Conservation (phyloP, 2,329 filamentous ascomycete species). For the Fusarium duplospermum region DNA sequence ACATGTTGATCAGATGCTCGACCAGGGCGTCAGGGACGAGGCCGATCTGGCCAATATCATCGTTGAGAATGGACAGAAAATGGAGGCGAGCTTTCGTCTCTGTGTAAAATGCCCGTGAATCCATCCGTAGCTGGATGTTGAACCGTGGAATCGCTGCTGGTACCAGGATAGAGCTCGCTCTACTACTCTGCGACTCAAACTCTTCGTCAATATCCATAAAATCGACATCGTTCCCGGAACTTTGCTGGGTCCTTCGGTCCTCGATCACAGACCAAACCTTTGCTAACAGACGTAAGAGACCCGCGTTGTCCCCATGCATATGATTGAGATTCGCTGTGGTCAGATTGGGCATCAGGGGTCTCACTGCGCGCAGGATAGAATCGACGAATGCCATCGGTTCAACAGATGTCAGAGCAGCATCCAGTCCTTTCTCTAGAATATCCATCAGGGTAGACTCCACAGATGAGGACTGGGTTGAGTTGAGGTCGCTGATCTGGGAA, state of each 20-base stretch:
- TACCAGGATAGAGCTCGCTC: slow-evolving; percentile 53
- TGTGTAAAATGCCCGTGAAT: slow-evolving; percentile 59
- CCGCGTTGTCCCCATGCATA: slow-evolving; percentile 53
- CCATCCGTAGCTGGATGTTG: slow-evolving; percentile 55
- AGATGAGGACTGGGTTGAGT: slow-evolving; percentile 61
- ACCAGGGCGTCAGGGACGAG: slow-evolving; percentile 64
- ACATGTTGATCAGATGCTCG: slow-evolving; percentile 60
- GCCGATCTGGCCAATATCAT: slow-evolving; percentile 58
- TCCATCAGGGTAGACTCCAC: slow-evolving; percentile 57
- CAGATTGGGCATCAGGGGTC: slow-evolving; percentile 60
- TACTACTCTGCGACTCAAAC: slow-evolving; percentile 70
- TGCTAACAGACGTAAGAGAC: slow-evolving; percentile 58
- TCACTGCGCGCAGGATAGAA: slow-evolving; percentile 57
- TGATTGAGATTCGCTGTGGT: slow-evolving; percentile 50
- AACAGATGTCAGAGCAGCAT: slow-evolving; percentile 55
- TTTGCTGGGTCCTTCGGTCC: slow-evolving; percentile 32
- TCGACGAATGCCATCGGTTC: slow-evolving; percentile 61
- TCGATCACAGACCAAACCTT: slow-evolving; percentile 50
- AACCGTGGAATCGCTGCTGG: slow-evolving; percentile 59
- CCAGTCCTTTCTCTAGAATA: slow-evolving; percentile 56
- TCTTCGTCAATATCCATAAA: slow-evolving; percentile 76
- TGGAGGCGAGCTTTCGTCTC: slow-evolving; percentile 60
- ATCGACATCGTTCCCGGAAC: slow-evolving; percentile 56
- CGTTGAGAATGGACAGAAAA: slow-evolving; percentile 57
- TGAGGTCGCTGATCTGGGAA: slow-evolving; percentile 59